Evolutionary conservation across 2,329 filamentous ascomycete species (phyloP).

Genomic region (Fusarium miscanthi): DNA sequence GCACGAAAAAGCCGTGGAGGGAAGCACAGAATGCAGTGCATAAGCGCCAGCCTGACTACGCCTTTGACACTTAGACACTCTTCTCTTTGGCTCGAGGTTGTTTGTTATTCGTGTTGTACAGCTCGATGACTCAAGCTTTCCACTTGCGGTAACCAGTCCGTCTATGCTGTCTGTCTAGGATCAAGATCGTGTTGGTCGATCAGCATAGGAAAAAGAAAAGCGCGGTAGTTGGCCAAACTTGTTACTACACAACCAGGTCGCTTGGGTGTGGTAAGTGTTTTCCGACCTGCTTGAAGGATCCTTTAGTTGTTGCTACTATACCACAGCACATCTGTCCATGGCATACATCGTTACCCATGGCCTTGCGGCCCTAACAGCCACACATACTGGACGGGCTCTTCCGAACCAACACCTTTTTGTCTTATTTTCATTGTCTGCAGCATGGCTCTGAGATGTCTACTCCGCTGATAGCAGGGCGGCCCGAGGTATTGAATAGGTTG

Average conservation of each 20-base stretch:
- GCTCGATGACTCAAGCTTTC: conserved; percentile 19
- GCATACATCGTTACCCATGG: not conserved
- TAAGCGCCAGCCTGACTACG: conserved; percentile 41
- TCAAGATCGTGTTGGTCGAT: conserved; percentile 27
- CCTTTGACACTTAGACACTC: conserved; percentile 4
- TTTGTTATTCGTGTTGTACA: conserved; percentile 28
- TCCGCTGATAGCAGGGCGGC: not conserved
- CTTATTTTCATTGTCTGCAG: conserved; percentile 1
- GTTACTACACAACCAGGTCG: conserved; percentile 14
- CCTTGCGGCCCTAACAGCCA: not conserved
- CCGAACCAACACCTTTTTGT: not conserved
- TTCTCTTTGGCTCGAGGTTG: conserved; percentile 30
- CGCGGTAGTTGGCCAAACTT: conserved; percentile 31
- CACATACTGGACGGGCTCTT: not conserved
- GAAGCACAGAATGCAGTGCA: conserved; percentile 35
- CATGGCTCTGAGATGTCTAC: not conserved
- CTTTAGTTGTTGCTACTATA: not conserved
- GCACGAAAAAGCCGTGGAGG: not conserved
- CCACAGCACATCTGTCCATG: not conserved
- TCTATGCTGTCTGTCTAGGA: conserved; percentile 24
- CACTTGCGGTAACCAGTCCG: conserved; percentile 29
- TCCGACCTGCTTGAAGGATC: not conserved
- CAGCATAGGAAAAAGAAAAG: conserved; percentile 19
- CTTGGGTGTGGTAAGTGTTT: conserved; percentile 22
- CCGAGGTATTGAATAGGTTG: conserved; percentile 6